Percentiles rank a stretch among this genome's conserved stretches.
These are phyloP conservation scores for Trypethelium eluteriae DNA, from an alignment of 495 filamentous ascomycete genomes.

Conservation along the genomic window DNA sequence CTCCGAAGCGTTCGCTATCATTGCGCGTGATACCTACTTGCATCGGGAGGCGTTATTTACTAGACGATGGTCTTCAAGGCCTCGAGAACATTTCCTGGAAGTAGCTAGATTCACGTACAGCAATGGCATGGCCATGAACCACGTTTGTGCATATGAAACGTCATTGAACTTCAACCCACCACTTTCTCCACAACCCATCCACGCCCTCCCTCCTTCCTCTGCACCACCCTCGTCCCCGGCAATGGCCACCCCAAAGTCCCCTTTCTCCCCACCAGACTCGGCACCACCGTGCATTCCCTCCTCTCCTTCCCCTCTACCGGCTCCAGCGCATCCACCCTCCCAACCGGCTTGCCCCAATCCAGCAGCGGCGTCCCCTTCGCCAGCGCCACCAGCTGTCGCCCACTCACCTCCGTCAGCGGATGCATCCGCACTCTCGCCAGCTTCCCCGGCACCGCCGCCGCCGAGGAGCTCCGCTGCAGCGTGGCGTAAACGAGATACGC, in stretches of 20 bases:
- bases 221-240: constrained; percentile 71
- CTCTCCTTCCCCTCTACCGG: constrained; percentile 46
- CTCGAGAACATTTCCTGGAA: background rate
- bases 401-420: constrained; percentile 69
- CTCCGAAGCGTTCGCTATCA: background rate
- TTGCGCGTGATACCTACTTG: background rate
- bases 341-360: constrained; percentile 79
- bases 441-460: constrained; percentile 29
- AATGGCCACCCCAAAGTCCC: constrained; percentile 74
- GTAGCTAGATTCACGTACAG: background rate
- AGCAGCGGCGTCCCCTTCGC: constrained; percentile 81
- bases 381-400: constrained; percentile 65
- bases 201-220: constrained; percentile 59
- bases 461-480: constrained; percentile 61
- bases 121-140: background rate
- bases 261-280: constrained; percentile 56
- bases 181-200: constrained; percentile 74
- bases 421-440: constrained; percentile 71
- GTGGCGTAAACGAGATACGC: constrained; percentile 81
- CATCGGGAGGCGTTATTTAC: background rate
- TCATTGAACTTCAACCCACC: constrained; percentile 15
- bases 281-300: constrained; percentile 76
- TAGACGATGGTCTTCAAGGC: background rate
- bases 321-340: constrained; percentile 56
- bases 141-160: background rate